A percentile compares a stretch with the other conserved stretches of the same genome.
These are phyloP conservation scores for Leccinellum albellum DNA, from an alignment of 768 basidiomycete species.

Conservation along the genomic window DNA sequence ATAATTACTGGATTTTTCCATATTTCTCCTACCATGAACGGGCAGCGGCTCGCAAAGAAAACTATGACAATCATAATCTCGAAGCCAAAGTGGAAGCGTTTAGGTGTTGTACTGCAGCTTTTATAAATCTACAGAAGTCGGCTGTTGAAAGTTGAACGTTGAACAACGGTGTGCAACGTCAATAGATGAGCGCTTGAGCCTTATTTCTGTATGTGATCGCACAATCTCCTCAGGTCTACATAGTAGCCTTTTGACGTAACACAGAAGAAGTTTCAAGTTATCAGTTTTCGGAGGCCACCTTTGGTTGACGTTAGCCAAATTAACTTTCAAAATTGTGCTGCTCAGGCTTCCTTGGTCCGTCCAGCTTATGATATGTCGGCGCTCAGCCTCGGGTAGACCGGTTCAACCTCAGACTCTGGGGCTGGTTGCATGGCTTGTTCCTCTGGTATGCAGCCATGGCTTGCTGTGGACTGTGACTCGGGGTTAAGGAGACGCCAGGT, in stretches of 20 bases:
- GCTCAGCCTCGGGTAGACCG: too few species aligned
- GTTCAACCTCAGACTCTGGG: too few species aligned
- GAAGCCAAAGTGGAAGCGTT: neutral
- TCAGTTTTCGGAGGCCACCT: too few species aligned
- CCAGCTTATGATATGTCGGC: too few species aligned
- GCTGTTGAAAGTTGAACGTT: neutral
- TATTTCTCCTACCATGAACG: too few species aligned
- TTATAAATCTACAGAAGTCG: too few species aligned
- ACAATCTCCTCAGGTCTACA: neutral
- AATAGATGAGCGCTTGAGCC: too few species aligned
- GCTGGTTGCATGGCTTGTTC: too few species aligned
- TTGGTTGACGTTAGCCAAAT: neutral
- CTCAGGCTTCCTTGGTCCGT: neutral
- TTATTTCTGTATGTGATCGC: too few species aligned
- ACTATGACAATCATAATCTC: neutral
- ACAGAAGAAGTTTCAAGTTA: too few species aligned
- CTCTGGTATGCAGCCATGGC: neutral
- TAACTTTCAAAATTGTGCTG: neutral
- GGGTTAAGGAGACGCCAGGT: neutral
- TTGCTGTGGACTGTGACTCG: neutral
- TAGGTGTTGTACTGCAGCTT: neutral
- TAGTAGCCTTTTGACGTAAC: neutral
- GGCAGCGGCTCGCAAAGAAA: too few species aligned
- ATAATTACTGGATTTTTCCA: too few species aligned
- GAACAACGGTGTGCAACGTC: neutral